Evolutionary conservation across 371 early-diverging fungal genomes (phyloP).

Genomic region (Mucor saturninus): DNA sequence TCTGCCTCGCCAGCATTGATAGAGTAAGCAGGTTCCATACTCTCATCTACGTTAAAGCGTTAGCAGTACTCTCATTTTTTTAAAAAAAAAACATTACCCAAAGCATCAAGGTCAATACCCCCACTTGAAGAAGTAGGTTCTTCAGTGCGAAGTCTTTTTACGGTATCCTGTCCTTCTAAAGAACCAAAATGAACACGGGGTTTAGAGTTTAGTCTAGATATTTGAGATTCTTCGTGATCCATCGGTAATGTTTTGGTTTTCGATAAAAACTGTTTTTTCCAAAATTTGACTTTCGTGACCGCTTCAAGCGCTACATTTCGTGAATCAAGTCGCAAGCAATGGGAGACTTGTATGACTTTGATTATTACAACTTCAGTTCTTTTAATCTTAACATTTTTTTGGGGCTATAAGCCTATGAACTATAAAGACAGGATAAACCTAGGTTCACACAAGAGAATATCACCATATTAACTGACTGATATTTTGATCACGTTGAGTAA

Average conservation of each 20-base stretch:
- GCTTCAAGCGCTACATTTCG: background rate
- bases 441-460: too few species aligned
- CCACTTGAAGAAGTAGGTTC: slow-evolving; percentile 29
- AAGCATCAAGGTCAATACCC: slow-evolving; percentile 50
- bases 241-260: slow-evolving; percentile 5
- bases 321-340: too few species aligned
- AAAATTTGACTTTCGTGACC: too few species aligned
- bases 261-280: too few species aligned
- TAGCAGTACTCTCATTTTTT: background rate
- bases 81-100: slow-evolving; percentile 29
- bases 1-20: slow-evolving; percentile 69
- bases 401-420: too few species aligned
- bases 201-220: slow-evolving; percentile 39
- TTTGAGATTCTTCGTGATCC: slow-evolving; percentile 28
- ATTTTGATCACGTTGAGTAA: too few species aligned
- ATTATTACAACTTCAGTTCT: too few species aligned
- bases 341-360: too few species aligned
- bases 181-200: slow-evolving; percentile 55
- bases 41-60: slow-evolving; percentile 28
- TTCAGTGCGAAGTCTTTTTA: slow-evolving; percentile 34
- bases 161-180: slow-evolving; percentile 44
- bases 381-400: too few species aligned
- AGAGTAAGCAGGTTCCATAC: slow-evolving; percentile 48
- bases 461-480: too few species aligned
- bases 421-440: too few species aligned